Evolutionary conservation across 23 red algal species (phyloP), one percentile per base, ranked within the genome.

Genomic region (Chondrus crispus): DNA sequence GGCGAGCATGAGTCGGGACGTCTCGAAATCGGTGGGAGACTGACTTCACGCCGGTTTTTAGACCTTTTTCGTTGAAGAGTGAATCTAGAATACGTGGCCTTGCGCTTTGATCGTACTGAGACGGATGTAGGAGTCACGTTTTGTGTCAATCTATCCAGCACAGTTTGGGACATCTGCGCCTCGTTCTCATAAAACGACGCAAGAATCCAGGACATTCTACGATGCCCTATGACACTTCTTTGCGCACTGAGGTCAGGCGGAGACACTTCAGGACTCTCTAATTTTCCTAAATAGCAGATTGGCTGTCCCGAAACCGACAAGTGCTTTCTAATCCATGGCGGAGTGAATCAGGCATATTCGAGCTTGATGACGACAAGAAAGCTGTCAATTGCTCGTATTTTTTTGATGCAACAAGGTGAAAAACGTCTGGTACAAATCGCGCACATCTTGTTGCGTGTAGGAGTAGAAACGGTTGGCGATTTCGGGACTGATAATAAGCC

Each of bases 161-260:
- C n/a, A n/a, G n/a, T n/a, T n/a, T n/a, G 57, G 36, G 77, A 82
- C 57, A 82, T 60, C 29, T 40, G 8, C 2, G 77, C 51, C 32
- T 82, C 77, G 45, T 60, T 82, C 50, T 82, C 77, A 39, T 82
- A 82, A 82, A 82, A 82, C 46, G 77, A 49, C 9, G 77, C 77
- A 26, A 82, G 77, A 7, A 82, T 82, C 26, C 57, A 82, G 4
- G 77, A 49, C 77, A 82, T 82, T 18, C 77, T 49, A 28, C 62
- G 77, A 35, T 82, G 62, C 8, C 77, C 77, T 42, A 54, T 54
- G 57, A 49, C 51, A 82, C 62, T 82, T 62, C 77, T 82, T 82
- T 82, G 77, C 57, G 57, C 62, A 5, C 77, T 49, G 26, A 82
- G 77, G 19, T 82, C 77, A 52, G 77, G 77, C 44, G 62, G 57